Conservation (phyloP, 192 early-diverging fungal species). For the Geosiphon pyriformis region DNA sequence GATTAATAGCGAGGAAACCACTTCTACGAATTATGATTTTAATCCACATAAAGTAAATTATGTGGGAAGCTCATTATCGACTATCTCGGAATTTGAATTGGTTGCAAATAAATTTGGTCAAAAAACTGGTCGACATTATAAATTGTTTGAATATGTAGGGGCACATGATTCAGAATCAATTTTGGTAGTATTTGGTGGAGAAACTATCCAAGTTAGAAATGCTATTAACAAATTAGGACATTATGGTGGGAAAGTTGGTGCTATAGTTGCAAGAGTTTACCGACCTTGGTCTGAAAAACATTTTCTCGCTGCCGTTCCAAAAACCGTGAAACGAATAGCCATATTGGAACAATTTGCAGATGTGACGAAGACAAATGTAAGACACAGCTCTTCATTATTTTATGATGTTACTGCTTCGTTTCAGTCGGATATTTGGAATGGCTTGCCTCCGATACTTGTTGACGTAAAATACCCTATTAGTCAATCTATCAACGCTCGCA, state of each 20-base stretch:
- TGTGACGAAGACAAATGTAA: conserved; percentile 10
- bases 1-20: conserved; percentile 18
- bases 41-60: too few species aligned
- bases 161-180: conserved; percentile 64
- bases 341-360: conserved; percentile 63
- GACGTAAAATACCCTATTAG: conserved; percentile 34
- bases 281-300: conserved; percentile 80
- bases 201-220: conserved; percentile 42
- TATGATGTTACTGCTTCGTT: conserved; percentile 71
- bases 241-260: conserved; percentile 47
- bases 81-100: conserved; percentile 21
- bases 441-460: conserved; percentile 38
- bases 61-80: too few species aligned
- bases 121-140: conserved; percentile 56
- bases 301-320: conserved; percentile 65
- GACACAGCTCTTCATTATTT: conserved; percentile 46
- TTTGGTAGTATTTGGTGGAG: conserved; percentile 70
- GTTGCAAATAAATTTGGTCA: conserved; percentile 30
- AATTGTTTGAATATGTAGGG: conserved; percentile 81
- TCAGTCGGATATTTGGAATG: conserved; percentile 42
- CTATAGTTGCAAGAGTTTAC: conserved; percentile 72
- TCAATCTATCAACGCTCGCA: conserved; percentile 27
- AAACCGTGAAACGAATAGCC: conserved; percentile 58
- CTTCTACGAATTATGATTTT: conserved; percentile 19
- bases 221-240: conserved; percentile 39